A percentile compares a stretch with the other conserved stretches of the same genome.
phyloP scores from a whole-genome alignment of 768 basidiomycete genomes.

The Lepiota subincarnata region DNA sequence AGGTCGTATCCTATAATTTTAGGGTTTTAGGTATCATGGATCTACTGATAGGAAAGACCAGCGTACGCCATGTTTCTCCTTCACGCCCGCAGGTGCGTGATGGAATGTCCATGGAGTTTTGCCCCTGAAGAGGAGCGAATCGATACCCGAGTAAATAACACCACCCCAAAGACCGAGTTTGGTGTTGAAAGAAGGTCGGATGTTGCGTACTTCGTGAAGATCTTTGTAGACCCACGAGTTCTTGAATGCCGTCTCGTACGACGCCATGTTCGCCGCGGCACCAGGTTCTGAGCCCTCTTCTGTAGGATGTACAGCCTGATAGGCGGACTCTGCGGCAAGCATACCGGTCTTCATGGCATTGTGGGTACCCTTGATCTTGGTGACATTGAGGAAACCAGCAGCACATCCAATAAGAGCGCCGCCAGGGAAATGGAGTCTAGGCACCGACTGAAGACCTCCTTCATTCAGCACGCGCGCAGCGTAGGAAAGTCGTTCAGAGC shows the following conservation, averaged over 20 bases:
- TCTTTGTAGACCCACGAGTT: constrained; percentile 85
- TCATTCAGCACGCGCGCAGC: constrained; percentile 89
- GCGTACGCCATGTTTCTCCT: constrained; percentile 23
- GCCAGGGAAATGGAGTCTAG: constrained; percentile 82
- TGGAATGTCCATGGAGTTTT: constrained; percentile 90
- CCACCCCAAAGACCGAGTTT: constrained; percentile 83
- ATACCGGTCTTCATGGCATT: constrained; percentile 99
- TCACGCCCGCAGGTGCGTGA: constrained; percentile 41
- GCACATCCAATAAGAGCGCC: constrained; percentile 94
- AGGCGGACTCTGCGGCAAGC: constrained; percentile 90
- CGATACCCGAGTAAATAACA: constrained; percentile 83
- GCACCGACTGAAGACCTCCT: constrained; percentile 90
- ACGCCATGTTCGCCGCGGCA: constrained; percentile 56
- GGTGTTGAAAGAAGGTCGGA: constrained; percentile 85
- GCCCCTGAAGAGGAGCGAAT: constrained; percentile 80
- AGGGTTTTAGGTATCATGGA: not conserved
- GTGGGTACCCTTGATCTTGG: constrained; percentile 98
- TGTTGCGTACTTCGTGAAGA: constrained; percentile 84
- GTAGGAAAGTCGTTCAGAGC: constrained; percentile 74
- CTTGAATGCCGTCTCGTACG: constrained; percentile 66
- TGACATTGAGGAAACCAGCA: constrained; percentile 93
- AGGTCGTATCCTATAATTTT: constrained; percentile 18
- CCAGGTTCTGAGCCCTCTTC: constrained; percentile 14
- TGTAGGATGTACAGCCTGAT: constrained; percentile 45
- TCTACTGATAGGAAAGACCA: not conserved